Conservation (phyloP, 2,329 filamentous ascomycete genomes). For the Chaetomium sp. region DNA sequence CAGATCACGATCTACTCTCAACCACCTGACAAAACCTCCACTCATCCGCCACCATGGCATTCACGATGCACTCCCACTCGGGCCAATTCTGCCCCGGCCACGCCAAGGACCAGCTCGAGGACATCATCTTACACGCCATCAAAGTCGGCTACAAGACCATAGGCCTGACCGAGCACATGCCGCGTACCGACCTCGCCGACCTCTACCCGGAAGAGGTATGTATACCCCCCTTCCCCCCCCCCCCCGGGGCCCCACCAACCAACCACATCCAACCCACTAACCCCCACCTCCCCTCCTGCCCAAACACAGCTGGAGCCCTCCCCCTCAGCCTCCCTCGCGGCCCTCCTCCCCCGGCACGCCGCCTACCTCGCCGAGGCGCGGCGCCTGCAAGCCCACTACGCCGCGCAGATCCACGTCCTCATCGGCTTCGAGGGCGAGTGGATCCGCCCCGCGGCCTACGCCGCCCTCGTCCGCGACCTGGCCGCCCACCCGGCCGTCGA, state of each 20-base stretch:
- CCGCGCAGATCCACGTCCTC: slow-evolving; percentile 71
- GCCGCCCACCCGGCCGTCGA: slow-evolving; percentile 68
- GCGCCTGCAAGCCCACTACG: slow-evolving; percentile 71
- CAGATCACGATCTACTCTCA: too few species aligned
- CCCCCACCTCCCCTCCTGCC: slow-evolving; percentile 50
- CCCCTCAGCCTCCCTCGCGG: slow-evolving; percentile 51
- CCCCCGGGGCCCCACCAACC: neutral
- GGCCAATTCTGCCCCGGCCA: slow-evolving; percentile 95
- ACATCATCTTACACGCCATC: slow-evolving; percentile 79
- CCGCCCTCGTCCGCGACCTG: slow-evolving; percentile 58
- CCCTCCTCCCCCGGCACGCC: slow-evolving; percentile 60
- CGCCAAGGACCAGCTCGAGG: slow-evolving; percentile 81
- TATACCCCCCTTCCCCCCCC: neutral
- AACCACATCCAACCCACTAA: slow-evolving; percentile 40
- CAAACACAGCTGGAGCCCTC: slow-evolving; percentile 50
- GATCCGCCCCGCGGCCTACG: slow-evolving; percentile 70
- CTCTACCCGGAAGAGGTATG: slow-evolving; percentile 83
- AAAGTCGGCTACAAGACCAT: slow-evolving; percentile 77
- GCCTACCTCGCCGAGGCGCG: slow-evolving; percentile 76
- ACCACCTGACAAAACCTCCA: neutral
- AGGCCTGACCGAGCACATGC: slow-evolving; percentile 94
- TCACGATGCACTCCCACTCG: slow-evolving; percentile 97
- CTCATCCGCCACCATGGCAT: slow-evolving; percentile 67
- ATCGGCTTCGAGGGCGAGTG: slow-evolving; percentile 94
- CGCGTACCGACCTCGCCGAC: slow-evolving; percentile 70